These are phyloP conservation scores for Petrea volubilis DNA, from an alignment of 257 asterid genomes.

Conservation along the genomic window DNA sequence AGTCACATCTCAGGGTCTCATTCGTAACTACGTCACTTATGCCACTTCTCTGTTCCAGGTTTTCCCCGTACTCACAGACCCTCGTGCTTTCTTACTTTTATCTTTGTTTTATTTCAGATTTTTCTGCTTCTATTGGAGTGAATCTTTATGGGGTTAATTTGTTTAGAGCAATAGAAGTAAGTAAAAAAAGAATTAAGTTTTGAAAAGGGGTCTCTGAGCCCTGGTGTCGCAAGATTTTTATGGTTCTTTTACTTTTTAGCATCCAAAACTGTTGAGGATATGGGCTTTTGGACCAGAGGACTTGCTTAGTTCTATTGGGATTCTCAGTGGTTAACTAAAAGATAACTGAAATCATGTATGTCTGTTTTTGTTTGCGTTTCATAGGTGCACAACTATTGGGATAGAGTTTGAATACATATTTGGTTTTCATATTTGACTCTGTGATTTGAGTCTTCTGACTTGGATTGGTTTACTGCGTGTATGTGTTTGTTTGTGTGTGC, in stretches of 20 bases:
- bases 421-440: too few relatives aligned
- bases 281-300: not conserved
- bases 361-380: not conserved
- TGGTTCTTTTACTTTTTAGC: not conserved
- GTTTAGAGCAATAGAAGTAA: not conserved
- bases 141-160: not conserved
- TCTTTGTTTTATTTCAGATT: not conserved
- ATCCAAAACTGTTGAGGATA: not conserved
- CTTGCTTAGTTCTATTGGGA: not conserved
- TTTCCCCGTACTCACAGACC: not conserved
- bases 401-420: not conserved
- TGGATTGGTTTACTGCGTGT: too few relatives aligned
- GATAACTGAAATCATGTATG: not conserved
- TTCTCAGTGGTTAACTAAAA: not conserved
- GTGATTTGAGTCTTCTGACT: too few relatives aligned
- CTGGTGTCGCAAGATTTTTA: not conserved
- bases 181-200: not conserved
- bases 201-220: not conserved
- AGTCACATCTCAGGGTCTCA: conserved; percentile 62
- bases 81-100: not conserved
- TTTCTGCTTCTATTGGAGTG: not conserved
- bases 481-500: too few relatives aligned
- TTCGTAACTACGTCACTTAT: conserved; percentile 57
- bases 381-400: not conserved
- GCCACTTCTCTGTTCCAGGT: conserved; percentile 64